These are phyloP conservation scores for Trichoderma virens DNA, from an alignment of 495 filamentous ascomycete species.

Conservation along the genomic window DNA sequence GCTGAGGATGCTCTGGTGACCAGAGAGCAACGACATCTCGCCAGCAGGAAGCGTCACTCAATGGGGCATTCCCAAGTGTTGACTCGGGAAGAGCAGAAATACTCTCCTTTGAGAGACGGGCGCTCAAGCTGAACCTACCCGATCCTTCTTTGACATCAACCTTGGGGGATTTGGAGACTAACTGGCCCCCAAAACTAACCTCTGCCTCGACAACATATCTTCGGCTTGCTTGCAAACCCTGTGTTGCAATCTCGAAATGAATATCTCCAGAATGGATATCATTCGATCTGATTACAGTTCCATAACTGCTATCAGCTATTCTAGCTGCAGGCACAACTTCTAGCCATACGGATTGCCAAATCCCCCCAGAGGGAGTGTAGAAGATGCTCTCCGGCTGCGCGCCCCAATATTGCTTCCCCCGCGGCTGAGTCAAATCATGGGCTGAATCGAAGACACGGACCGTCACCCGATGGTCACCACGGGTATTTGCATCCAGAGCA, in stretches of 20 bases:
- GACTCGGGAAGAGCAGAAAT: not conserved
- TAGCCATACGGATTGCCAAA: constrained; percentile 58
- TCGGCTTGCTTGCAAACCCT: constrained; percentile 21
- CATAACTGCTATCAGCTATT: constrained; percentile 23
- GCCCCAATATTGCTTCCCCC: constrained; percentile 35
- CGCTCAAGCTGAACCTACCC: constrained; percentile 40
- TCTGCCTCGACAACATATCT: constrained; percentile 27
- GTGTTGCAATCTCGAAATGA: constrained; percentile 19
- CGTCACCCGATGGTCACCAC: constrained; percentile 30
- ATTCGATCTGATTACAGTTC: constrained; percentile 24
- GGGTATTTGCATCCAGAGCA: constrained; percentile 31
- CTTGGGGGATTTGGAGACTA: constrained; percentile 25
- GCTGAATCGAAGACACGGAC: constrained; percentile 35
- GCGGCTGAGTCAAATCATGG: constrained; percentile 44
- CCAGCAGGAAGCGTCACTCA: constrained; percentile 20
- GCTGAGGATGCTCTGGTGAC: constrained; percentile 46
- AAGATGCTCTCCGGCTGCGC: constrained; percentile 51
- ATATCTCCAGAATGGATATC: constrained; percentile 22
- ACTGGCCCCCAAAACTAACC: constrained; percentile 20
- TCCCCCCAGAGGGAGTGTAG: constrained; percentile 54
- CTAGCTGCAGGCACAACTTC: constrained; percentile 42
- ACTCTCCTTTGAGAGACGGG: constrained; percentile 34
- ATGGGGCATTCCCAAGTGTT: not conserved
- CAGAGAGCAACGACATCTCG: constrained; percentile 33
- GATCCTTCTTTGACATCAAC: constrained; percentile 25